These are phyloP conservation scores for Xylaria palmicola DNA, from an alignment of 495 filamentous ascomycete species.

Conservation along the genomic window DNA sequence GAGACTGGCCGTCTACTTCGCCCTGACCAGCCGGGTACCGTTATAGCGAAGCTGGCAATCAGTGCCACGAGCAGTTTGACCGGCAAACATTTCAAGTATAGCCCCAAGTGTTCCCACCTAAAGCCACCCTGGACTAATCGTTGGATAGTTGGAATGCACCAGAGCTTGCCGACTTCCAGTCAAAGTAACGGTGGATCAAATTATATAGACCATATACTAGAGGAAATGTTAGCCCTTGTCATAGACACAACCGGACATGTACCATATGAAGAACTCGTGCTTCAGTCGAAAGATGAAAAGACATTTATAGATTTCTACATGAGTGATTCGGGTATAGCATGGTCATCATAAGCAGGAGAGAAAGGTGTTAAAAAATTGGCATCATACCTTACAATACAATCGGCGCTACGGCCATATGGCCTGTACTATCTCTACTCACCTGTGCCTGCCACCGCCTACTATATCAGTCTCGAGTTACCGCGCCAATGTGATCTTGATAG, in stretches of 20 bases:
- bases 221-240: not conserved
- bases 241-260: not conserved
- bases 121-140: constrained; percentile 36
- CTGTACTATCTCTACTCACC: not conserved
- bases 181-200: constrained; percentile 22
- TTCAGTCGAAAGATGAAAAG: constrained; percentile 99
- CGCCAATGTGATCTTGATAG: not conserved
- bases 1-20: constrained; percentile 70
- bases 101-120: not conserved
- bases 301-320: constrained; percentile 71
- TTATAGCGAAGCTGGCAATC: constrained; percentile 74
- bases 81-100: constrained; percentile 71
- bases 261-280: constrained; percentile 23
- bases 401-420: not conserved
- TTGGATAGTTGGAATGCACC: constrained; percentile 66
- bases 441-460: not conserved
- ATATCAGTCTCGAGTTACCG: constrained; percentile 9
- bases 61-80: constrained; percentile 61
- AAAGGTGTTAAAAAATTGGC: not conserved
- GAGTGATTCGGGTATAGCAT: constrained; percentile 59
- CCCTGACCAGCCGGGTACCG: constrained; percentile 80
- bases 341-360: constrained; percentile 59
- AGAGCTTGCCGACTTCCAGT: constrained; percentile 64
- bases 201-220: constrained; percentile 11
- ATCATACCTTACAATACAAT: constrained; percentile 23